Evolutionary conservation across 805 yeast species (phyloP), one percentile per base, ranked within the genome.

Genomic region (Wickerhamomyces sydowiorum): DNA sequence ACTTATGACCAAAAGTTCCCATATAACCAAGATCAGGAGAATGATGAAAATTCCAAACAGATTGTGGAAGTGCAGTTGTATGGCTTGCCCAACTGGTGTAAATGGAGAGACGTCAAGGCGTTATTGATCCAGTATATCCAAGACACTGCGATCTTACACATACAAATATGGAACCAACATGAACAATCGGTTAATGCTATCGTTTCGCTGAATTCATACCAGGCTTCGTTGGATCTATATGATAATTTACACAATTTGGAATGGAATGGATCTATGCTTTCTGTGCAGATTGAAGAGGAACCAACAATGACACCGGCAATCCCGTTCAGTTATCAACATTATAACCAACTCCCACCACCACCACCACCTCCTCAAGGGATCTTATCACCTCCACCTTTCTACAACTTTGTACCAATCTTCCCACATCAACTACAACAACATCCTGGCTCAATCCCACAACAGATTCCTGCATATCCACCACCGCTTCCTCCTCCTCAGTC

Each of bases 61-160:
- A 37, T 46, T 28, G 35, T 45, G 28, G 42, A 29, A 28, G 49
- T 54, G 15, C 47, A 45, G 31, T 17, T 56, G 4, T 42, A 44
- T 29, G 51, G 51, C 29, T 21, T 54, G n/a, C 60, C 60, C 2
- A 44, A 44, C 0, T 49, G 42, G 7, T 18, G 36, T 9, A 48
- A 41, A 22, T 54, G 60, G 59, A 46, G 53, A 17, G 50, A 51
- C 27, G 39, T 56, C n/a, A 54, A 52, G 37, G 33, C 49, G 7
- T 39, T 56, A 3, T 36, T 49, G 36, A 42, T 48, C 5, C 32
- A 40, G 33, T 44, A 39, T 28, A 39, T 53, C 36, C 44, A 52
- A 7, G 56, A 53, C 20, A 43, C 50, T 3, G 29, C 44, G 7
- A 44, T 53, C 22, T 39, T 55, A 10, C 53, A 51, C 28, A 54